Evolutionary conservation across 2,329 filamentous ascomycete species (phyloP), one percentile per base, ranked within the genome.

Genomic region (Cylindrodendrum hubeiense): DNA sequence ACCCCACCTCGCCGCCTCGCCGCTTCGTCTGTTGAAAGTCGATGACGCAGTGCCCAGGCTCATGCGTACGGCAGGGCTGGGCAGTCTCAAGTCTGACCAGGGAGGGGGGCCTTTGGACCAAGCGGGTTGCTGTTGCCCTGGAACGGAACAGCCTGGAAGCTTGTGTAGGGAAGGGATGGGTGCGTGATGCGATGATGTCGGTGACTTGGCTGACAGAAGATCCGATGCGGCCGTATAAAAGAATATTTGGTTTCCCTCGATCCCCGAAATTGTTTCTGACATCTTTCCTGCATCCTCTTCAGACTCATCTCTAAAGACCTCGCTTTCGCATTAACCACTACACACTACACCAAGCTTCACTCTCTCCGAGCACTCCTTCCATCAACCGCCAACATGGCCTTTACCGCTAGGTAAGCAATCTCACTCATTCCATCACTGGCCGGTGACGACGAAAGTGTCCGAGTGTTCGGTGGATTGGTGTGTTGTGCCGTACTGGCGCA

Each of bases 391-490:
- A 86, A 61, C 69, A 89, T 89, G 87, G 77, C 87, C 82, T 86
- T 89, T 84, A 89, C 87, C 75, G 82, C 80, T 54, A 87, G 85
- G 86, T 88, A 85, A 79, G 83, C 67, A 85, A 79, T 83, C 67
- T 65, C 57, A 34, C 54, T 30, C 49, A 50, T 24, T 39, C 47
- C 53, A 17, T 58, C 37, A 24, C 44, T 43, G 44, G 41, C 17
- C 26, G 44, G 37, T 61, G 46, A 60, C 61, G 51, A 71, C 59
- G 59, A 58, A 58, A 68, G 68, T 72, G 55, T 8, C 68, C 70
- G 72, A 62, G 53, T 52, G 53, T 67, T 71, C 69, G 68, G 71
- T 43, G 56, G 17, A 30, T 33, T 49, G 47, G 22, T 60, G 33
- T 50, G 51, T 67, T 52, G 56, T 60, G 47, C 46, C 22, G 5